Evolutionary conservation across 1,139 yeast genomes (phyloP), one percentile per base, ranked within the genome.

Genomic region (Sugiyamaella neomexicana): DNA sequence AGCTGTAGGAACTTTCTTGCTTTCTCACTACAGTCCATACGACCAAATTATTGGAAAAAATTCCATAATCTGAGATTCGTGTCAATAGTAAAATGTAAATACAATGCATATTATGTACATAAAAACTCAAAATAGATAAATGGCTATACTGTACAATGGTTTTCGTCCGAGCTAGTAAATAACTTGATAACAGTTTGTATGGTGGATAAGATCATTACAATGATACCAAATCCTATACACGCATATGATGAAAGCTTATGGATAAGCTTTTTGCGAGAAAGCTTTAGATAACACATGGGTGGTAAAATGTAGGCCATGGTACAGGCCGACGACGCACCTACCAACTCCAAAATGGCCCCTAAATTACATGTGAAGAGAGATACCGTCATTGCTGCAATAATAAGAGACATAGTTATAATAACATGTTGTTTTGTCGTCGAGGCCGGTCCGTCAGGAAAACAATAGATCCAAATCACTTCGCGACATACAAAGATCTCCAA

Each of bases 271-370:
- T 78, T 78, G 62, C 80, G 77, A 0, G 89, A 79, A 60, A 90
- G 76, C 59, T 85, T 82, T 57, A 89, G 70, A 65, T 80, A 87
- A 65, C 97, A 90, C 69, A 85, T 69, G 5, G 97, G 97, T 0
- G 98, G 98, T 10, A 91, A 74, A 17, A 91, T 89, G 65, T 89
- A 91, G 0, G 98, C 97, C 87, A 91, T 85, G 37, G 89, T 75
- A 12, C 96, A 88, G 0, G 97, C 98, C 0, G 96, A 86, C 0
- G 96, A 86, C 0, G 97, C 93, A 1, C 98, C 98, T 32, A 89
- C 90, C 6, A 91, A 75, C 65, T 91, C 98, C 51, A 91, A 75
- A 42, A 91, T 85, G 16, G 93, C 87, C 1, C 98, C 98, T 56
- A 91, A 75, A 62, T 91, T 89, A 66, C 97, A 90, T 0, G 97